Evolutionary conservation across 768 basidiomycete genomes (phyloP), one percentile per base, ranked within the genome.

Genomic region (Cubamyces sp.): DNA sequence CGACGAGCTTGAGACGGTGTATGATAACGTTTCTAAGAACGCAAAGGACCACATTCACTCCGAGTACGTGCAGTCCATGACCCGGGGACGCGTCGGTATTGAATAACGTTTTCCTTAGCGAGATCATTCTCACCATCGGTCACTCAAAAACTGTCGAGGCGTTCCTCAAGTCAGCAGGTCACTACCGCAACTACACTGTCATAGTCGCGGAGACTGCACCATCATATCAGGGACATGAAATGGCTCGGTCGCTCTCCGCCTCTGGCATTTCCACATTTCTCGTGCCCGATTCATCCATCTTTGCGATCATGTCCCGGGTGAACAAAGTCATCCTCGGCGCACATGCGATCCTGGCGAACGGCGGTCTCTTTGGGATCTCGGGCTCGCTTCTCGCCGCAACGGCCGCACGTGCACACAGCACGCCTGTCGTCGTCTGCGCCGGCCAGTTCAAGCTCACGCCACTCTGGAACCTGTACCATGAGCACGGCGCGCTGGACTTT

Each of bases 361-460:
- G 97, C 15, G 95, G 96, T 15, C 90, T 98, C 84, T 95, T 96
- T 74, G 91, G 92, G 16, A 84, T 92, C 46, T 84, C 91, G 0
- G 96, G 96, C 19, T 90, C 93, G 1, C 82, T 94, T 18, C 79
- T 95, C 45, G 92, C 88, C 1, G 93, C 92, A 3, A 86, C 90
- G 23, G 94, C 95, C 50, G 96, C 96, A 39, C 86, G 86, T 59
- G 90, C 88, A 28, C 94, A 97, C 76, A 87, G 90, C 69, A 95
- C 93, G 19, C 94, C 94, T 0, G 91, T 98, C 46, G 91, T 96
- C 40, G 91, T 97, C 14, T 94, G 92, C 70, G 90, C 93, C 2
- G 97, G 96, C 2, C 95, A 97, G 75, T 99, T 95, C 79, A 99
- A 99, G 73, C 79, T 98, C 66, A 96, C 94, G 7, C 96, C 95